Evolutionary conservation across 2,329 filamentous ascomycete species (phyloP).

Genomic region (Cercospora brassicicola): DNA sequence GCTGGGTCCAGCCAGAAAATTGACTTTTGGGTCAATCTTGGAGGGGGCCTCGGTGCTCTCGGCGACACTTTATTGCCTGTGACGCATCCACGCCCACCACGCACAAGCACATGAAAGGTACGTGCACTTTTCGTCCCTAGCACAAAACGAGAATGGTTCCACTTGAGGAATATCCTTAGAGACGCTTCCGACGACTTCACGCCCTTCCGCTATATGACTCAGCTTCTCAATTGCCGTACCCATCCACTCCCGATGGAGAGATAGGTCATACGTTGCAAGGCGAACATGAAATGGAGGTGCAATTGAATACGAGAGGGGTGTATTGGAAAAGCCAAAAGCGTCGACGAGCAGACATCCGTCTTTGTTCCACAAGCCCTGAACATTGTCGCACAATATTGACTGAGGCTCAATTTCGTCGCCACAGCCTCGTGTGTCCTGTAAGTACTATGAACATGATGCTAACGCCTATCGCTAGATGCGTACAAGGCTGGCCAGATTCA

Average conservation of each 20-base stretch:
- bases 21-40: neutral
- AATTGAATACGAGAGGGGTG: neutral
- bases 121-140: neutral
- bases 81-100: neutral
- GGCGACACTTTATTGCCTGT: neutral
- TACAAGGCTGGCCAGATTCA: no score
- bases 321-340: neutral
- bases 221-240: neutral
- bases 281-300: neutral
- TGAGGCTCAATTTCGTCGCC: neutral
- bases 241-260: neutral
- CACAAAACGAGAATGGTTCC: neutral
- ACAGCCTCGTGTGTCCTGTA: no score
- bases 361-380: neutral
- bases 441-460: neutral
- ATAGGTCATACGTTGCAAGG: neutral
- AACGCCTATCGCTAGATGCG: neutral
- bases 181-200: neutral
- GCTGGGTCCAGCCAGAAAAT: slow-evolving; percentile 5
- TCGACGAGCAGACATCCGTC: neutral
- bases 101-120: neutral
- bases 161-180: neutral
- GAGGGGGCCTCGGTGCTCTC: neutral
- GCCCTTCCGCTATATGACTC: neutral
- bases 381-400: neutral